These are phyloP conservation scores for Mycena pura DNA, from an alignment of 768 basidiomycete species.

Conservation along the genomic window DNA sequence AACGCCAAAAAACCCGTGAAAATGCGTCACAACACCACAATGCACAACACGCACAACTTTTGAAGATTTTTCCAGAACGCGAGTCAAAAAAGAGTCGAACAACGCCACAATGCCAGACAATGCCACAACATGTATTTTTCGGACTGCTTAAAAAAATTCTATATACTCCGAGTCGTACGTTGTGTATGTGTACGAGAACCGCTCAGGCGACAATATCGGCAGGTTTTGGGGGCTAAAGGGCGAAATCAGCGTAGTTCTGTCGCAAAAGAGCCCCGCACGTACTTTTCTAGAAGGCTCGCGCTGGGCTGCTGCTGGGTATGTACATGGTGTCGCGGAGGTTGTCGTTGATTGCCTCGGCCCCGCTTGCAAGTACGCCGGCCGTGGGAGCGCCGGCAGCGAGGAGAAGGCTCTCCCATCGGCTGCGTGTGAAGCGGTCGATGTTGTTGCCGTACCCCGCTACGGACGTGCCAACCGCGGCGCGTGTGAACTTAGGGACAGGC, in stretches of 20 bases:
- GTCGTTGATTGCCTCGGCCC: neutral
- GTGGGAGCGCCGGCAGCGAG: neutral
- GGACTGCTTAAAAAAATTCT: neutral
- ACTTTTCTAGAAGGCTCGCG: too few species aligned
- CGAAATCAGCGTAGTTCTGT: too few species aligned
- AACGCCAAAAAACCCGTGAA: neutral
- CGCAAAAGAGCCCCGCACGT: too few species aligned
- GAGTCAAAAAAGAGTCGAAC: neutral
- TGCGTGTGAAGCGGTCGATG: neutral
- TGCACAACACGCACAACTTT: neutral
- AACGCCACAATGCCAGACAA: neutral
- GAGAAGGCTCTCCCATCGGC: conserved; percentile 3
- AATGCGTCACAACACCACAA: neutral
- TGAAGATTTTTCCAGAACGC: neutral
- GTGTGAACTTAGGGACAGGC: neutral
- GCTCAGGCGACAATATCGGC: neutral
- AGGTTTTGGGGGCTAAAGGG: neutral
- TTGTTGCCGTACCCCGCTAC: neutral
- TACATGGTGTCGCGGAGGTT: neutral
- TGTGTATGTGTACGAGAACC: neutral
- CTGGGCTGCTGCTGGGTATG: too few species aligned
- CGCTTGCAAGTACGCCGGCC: neutral
- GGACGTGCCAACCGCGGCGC: neutral
- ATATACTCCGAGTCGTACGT: too few species aligned
- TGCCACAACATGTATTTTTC: neutral